These are phyloP conservation scores for Parascedosporium putredinis DNA, from an alignment of 2,329 filamentous ascomycete species.

Conservation along the genomic window DNA sequence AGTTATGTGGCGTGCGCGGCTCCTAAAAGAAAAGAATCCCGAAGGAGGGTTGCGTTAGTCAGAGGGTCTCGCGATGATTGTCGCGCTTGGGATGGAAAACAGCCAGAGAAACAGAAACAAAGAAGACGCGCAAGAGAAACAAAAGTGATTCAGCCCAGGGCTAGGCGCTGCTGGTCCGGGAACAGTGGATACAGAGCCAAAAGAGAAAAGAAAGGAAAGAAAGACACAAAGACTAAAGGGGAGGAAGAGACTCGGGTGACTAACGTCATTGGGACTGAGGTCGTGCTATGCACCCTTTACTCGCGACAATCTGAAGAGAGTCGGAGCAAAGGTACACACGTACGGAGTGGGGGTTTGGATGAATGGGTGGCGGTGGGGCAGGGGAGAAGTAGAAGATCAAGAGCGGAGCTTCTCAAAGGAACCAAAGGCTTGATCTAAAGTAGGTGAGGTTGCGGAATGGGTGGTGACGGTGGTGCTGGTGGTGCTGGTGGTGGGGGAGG, in stretches of 20 bases:
- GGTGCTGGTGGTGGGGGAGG: slow-evolving; percentile 7
- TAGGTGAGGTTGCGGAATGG: no score
- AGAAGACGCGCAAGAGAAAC: no score
- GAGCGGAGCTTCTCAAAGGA: no score
- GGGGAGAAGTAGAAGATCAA: no score
- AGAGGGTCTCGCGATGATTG: not conserved
- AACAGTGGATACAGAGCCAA: no score
- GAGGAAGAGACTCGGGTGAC: not conserved
- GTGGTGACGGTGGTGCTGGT: no score
- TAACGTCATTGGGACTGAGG: slow-evolving; percentile 6
- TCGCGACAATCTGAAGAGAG: slow-evolving; percentile 35
- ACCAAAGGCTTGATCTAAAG: slow-evolving; percentile 5
- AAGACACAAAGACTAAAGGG: not conserved
- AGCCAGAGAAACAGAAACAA: no score
- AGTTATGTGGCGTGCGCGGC: slow-evolving; percentile 20
- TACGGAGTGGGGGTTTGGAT: slow-evolving; percentile 12
- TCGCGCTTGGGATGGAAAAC: slow-evolving; percentile 12
- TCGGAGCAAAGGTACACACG: slow-evolving; percentile 31
- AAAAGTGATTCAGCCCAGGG: no score
- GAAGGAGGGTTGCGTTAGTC: slow-evolving; percentile 12
- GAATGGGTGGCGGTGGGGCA: no score
- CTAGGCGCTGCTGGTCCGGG: no score
- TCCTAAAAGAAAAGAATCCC: slow-evolving; percentile 1
- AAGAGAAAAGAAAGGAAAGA: not conserved
- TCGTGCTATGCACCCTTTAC: slow-evolving; percentile 15